Evolutionary conservation across 345 rosid species (phyloP), one percentile per base, ranked within the genome.

Genomic region (Chamaenerion angustifolium): DNA sequence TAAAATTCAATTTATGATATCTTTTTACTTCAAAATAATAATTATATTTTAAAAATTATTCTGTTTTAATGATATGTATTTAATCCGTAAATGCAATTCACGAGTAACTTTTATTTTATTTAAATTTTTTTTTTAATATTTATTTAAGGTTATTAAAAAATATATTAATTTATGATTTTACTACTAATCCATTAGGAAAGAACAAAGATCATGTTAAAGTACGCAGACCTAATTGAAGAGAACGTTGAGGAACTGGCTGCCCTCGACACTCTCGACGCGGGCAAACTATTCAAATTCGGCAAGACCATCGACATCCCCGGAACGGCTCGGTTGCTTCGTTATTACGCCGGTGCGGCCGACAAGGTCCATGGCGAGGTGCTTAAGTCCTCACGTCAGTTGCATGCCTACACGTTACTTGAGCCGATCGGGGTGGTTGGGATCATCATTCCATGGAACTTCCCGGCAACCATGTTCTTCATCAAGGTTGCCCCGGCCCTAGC

Each of bases 371-470:
- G 98, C 1, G 79, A 76, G 35, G 80, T 74, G 8, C 43, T 90
- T 51, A 79, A 72, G 51, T 79, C 83, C 81, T 68, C 86, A 0
- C 43, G 74, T 0, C 70, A 58, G 46, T n/a, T 79, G 43, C 90
- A 83, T 0, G 98, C 79, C 4, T 79, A 81, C 63, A 90, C 95
- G 0, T 58, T 90, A 14, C 81, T 43, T 31, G 98, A 90, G 66
- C 98, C 98, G 3, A 18, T 85, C 6, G 95, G 98, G 2, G 92
- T 86, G 25, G 80, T 78, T 0, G 98, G 88, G n/a, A 81, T 66
- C 45, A 81, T 90, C 25, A 70, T 70, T 43, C 98, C 98, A 3
- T 90, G 98, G 98, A 90, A 90, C 47, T 81, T 76, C 25, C 98
- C 98, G 8, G 64, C 70, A 45, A 35, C 40, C 54, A 63, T 86